Base-by-base conservation (phyloP, 2,329 filamentous ascomycete genomes). In the Macrophomina tecta region DNA sequence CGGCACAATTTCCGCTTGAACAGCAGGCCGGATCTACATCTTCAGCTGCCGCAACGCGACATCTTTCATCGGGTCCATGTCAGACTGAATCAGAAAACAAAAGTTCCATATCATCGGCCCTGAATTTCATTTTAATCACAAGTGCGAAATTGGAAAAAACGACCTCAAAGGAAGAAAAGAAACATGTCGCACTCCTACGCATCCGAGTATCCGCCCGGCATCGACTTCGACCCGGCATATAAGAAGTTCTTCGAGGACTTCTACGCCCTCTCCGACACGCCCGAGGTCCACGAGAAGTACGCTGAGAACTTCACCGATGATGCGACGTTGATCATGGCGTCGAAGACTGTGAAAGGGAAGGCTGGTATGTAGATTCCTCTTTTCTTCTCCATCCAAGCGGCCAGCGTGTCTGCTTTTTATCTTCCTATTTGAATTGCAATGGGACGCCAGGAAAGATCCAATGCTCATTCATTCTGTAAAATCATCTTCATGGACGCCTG, bases 261-360 rank as follows among this genome's bases (percentile, higher is more conserved):
- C 73, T 84, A 84, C 69, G 72, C 74, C 18, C 76, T 77, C 23
- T 83, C 82, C 38, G 82, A 84, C 70, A 79, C 79, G 5, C 82
- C 83, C 2, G 77, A 78, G 58, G 82, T 79, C 14, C 83, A 86
- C 70, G 80, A 83, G 9, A 72, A 78, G 68, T 87, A 86, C 69
- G 79, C 80, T 2, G 73, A 80, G 7, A 76, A 74, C 28, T 86
- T 86, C 69, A 83, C 84, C 0, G 66, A 76, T 14, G 79, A 84
- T 76, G 85, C 82, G 2, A 82, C 77, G 7, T 69, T 87, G 60
- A 78, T 86, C 42, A 86, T 87, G 84, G 84, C 79, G 2, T 79
- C 78, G 2, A 85, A 83, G 70, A 79, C 73, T 48, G 81, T 72
- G 6, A 74, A 76, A 9, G 85, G 85, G 1, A 72, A 75, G 42